Conservation (phyloP, 768 basidiomycete species). For the Boletus eberwhitei region DNA sequence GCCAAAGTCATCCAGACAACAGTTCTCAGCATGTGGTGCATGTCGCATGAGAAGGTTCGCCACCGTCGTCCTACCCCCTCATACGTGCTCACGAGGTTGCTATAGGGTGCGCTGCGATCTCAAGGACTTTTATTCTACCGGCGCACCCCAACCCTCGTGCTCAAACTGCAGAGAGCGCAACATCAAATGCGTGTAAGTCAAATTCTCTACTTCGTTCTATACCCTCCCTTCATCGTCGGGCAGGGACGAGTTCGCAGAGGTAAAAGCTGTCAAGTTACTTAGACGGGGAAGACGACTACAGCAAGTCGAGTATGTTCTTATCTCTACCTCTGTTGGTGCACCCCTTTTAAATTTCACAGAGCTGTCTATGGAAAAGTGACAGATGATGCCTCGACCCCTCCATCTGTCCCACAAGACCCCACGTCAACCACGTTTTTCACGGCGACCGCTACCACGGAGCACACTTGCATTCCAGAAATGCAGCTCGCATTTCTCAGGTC, state of each 20-base stretch:
- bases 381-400: conserved; percentile 33
- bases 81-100: neutral
- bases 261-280: conserved; percentile 85
- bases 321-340: neutral
- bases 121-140: conserved; percentile 70
- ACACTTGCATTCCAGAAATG: conserved; percentile 64
- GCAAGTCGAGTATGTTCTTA: conserved; percentile 70
- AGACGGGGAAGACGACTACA: conserved; percentile 75
- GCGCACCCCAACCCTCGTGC: conserved; percentile 50
- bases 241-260: conserved; percentile 89
- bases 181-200: conserved; percentile 87
- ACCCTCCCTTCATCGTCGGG: conserved; percentile 4
- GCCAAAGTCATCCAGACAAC: conserved; percentile 74
- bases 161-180: conserved; percentile 89
- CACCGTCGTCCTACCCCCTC: neutral
- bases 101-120: conserved; percentile 88
- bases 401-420: conserved; percentile 25
- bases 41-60: conserved; percentile 82
- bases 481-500: conserved; percentile 79
- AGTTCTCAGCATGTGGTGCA: conserved; percentile 92
- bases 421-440: conserved; percentile 8
- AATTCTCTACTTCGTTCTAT: neutral
- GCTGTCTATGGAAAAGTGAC: conserved; percentile 75
- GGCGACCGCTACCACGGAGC: neutral
- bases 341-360: conserved; percentile 35